These are phyloP conservation scores for Apiospora sp. DNA, from an alignment of 2,329 filamentous ascomycete genomes.

Conservation along the genomic window DNA sequence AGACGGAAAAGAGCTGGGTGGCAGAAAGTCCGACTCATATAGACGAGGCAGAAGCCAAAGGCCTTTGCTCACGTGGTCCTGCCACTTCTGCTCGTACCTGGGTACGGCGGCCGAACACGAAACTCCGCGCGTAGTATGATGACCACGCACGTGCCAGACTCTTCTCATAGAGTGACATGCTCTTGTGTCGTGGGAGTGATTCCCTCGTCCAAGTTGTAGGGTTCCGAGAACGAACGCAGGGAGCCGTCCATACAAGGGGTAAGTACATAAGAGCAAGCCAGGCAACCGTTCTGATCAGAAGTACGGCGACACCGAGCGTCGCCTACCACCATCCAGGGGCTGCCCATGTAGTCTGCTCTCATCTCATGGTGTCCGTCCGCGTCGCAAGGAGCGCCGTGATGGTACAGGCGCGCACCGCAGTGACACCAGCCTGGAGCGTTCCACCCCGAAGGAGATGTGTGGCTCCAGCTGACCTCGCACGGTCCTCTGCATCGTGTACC, in stretches of 20 bases:
- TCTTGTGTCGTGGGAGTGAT: conserved; percentile 6
- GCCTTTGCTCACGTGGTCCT: not conserved
- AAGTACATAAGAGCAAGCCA: not conserved
- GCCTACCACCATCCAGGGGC: not conserved
- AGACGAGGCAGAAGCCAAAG: not conserved
- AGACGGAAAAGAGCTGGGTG: no score
- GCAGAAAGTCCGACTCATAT: not conserved
- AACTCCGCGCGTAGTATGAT: no score
- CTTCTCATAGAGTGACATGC: not conserved
- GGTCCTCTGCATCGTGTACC: not conserved
- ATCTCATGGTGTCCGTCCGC: not conserved
- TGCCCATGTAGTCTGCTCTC: not conserved
- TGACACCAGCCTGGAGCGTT: not conserved
- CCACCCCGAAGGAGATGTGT: not conserved
- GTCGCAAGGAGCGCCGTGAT: not conserved
- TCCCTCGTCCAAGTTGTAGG: not conserved
- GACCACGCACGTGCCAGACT: no score
- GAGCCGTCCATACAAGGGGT: not conserved
- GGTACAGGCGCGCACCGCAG: not conserved
- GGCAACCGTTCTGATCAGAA: not conserved
- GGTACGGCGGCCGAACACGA: no score
- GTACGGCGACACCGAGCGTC: not conserved
- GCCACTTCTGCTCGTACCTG: no score
- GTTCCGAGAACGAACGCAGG: not conserved
- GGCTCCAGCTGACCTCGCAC: conserved; percentile 9